Percentiles rank a stretch among this genome's conserved stretches.
These are phyloP conservation scores for Apium graveolens DNA, from an alignment of 129 eudicot species.

Conservation along the genomic window DNA sequence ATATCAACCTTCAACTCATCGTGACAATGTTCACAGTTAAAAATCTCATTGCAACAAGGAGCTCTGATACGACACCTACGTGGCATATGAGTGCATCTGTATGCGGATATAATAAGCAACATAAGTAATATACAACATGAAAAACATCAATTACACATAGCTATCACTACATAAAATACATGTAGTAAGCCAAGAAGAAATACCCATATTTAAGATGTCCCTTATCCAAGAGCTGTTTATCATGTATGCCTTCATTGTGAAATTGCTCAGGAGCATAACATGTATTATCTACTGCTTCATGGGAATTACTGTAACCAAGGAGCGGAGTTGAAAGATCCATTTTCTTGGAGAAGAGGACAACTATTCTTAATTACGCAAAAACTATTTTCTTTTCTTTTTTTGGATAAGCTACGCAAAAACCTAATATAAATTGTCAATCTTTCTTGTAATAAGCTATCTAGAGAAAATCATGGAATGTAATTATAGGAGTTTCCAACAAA, in stretches of 20 bases:
- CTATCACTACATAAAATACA: too few species aligned
- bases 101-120: too few species aligned
- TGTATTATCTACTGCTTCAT: neutral
- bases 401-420: too few species aligned
- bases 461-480: too few species aligned
- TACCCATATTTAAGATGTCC: constrained; percentile 68
- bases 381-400: too few species aligned
- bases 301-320: constrained; percentile 14
- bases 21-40: constrained; percentile 80
- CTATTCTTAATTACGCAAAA: too few species aligned
- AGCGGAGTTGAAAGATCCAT: neutral
- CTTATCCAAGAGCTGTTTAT: constrained; percentile 31
- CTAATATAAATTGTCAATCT: too few species aligned
- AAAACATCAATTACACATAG: too few species aligned
- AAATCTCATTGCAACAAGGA: constrained; percentile 84
- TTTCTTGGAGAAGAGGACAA: neutral
- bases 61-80: constrained; percentile 78
- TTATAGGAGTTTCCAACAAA: too few species aligned
- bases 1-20: constrained; percentile 69
- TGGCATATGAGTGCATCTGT: constrained; percentile 69
- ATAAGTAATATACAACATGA: too few species aligned
- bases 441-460: too few species aligned
- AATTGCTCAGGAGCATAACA: neutral
- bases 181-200: neutral
- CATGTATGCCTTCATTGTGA: constrained; percentile 20